Evolutionary conservation across 306 rosid genomes (phyloP).

Genomic region (Quillaja saponaria): DNA sequence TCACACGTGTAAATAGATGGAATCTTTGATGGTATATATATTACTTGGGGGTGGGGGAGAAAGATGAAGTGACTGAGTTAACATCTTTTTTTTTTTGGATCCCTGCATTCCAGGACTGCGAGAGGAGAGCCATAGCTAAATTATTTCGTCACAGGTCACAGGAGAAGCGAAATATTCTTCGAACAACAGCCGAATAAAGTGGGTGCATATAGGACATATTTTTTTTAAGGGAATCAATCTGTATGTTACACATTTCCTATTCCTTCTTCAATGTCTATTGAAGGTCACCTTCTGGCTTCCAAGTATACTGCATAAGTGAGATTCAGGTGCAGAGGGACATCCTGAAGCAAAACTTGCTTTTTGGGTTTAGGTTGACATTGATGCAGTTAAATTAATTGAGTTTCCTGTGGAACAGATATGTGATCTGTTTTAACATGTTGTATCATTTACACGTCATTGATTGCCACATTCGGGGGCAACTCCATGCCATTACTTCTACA

Average conservation of each 20-base stretch:
- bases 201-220: constrained; percentile 22
- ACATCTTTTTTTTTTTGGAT: constrained; percentile 22
- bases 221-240: constrained; percentile 23
- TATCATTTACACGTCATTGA: constrained; percentile 44
- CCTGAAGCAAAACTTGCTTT: constrained; percentile 24
- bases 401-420: constrained; percentile 34
- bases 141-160: constrained; percentile 81
- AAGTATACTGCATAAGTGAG: constrained; percentile 29
- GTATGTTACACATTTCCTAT: constrained; percentile 26
- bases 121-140: constrained; percentile 89
- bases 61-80: constrained; percentile 14
- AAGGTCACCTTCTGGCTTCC: constrained; percentile 34
- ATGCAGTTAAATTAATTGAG: constrained; percentile 12
- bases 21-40: neutral
- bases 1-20: constrained; percentile 23
- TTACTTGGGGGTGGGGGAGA: neutral
- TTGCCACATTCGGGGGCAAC: constrained; percentile 46
- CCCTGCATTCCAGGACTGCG: constrained; percentile 68
- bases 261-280: constrained; percentile 31
- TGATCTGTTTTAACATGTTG: constrained; percentile 38
- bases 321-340: constrained; percentile 15
- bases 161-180: constrained; percentile 50
- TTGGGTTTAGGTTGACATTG: constrained; percentile 24
- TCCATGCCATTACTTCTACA: constrained; percentile 27
- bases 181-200: constrained; percentile 35